Evolutionary conservation across 2,329 filamentous ascomycete genomes (phyloP).

Genomic region (Spiromastix sp.): DNA sequence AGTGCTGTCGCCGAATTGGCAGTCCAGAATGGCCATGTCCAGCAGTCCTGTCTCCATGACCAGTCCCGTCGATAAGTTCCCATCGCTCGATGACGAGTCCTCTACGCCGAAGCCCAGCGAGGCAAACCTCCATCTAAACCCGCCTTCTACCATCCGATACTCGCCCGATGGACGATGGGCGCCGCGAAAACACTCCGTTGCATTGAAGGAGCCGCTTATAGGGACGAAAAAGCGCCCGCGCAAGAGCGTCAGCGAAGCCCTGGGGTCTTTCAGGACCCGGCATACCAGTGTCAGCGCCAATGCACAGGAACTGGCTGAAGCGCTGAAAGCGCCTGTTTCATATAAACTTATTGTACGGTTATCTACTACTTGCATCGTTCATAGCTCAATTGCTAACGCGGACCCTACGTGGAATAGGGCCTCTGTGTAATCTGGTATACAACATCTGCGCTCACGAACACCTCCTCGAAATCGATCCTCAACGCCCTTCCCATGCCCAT

Average conservation of each 20-base stretch:
- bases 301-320: conserved; percentile 85
- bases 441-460: conserved; percentile 92
- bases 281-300: conserved; percentile 84
- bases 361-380: background rate
- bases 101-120: conserved; percentile 14
- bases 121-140: conserved; percentile 16
- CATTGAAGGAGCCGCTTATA: conserved; percentile 33
- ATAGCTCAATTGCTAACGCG: background rate
- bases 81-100: conserved; percentile 30
- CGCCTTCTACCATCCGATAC: conserved; percentile 21
- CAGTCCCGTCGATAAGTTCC: conserved; percentile 30
- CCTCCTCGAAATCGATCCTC: conserved; percentile 92
- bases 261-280: conserved; percentile 68
- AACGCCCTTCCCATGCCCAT: conserved; percentile 84
- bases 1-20: conserved; percentile 25
- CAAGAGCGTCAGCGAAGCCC: conserved; percentile 83
- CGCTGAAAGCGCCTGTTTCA: conserved; percentile 80
- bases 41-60: conserved; percentile 11
- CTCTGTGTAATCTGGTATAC: conserved; percentile 90
- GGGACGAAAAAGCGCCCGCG: conserved; percentile 54
- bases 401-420: conserved; percentile 43
- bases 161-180: conserved; percentile 48
- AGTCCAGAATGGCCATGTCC: conserved; percentile 16
- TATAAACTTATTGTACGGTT: conserved; percentile 64
- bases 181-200: conserved; percentile 44